phyloP scores from a whole-genome alignment of 2,329 filamentous ascomycete species.

The Fusarium mangiferae region DNA sequence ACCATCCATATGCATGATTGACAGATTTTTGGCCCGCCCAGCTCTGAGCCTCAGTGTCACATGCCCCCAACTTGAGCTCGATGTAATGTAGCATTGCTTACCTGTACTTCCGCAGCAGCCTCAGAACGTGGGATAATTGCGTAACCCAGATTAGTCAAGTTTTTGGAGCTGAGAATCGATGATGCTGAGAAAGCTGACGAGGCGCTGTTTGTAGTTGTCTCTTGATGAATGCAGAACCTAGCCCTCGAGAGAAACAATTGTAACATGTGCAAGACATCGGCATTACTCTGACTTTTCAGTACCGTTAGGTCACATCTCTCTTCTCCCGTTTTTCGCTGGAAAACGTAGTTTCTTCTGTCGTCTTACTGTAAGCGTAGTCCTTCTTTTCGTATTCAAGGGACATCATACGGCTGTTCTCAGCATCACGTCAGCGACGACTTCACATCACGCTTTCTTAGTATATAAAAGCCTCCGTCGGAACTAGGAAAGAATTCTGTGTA shows the following conservation, averaged over 20 bases:
- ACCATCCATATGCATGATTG: not conserved
- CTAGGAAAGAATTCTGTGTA: not conserved
- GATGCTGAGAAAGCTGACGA: not conserved
- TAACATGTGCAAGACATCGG: fast-evolving
- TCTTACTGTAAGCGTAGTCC: not conserved
- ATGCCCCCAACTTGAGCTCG: not conserved
- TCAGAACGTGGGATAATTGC: not conserved
- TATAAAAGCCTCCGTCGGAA: not conserved
- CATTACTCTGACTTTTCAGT: no score
- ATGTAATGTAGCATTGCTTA: constrained; percentile 7
- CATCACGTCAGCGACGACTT: not conserved
- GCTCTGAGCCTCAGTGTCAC: not conserved
- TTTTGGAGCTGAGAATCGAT: not conserved
- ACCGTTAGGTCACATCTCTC: no score
- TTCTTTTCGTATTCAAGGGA: not conserved
- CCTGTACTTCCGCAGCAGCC: not conserved
- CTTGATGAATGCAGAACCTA: fast-evolving
- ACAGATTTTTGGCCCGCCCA: not conserved
- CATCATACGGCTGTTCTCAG: fast-evolving
- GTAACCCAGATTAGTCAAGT: not conserved
- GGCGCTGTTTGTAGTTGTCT: not conserved
- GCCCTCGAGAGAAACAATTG: fast-evolving
- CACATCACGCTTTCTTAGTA: not conserved
- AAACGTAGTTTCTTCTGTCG: not conserved
- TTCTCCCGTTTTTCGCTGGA: not conserved